Base-by-base conservation (phyloP, 306 rosid genomes). In the Rubus idaeus region DNA sequence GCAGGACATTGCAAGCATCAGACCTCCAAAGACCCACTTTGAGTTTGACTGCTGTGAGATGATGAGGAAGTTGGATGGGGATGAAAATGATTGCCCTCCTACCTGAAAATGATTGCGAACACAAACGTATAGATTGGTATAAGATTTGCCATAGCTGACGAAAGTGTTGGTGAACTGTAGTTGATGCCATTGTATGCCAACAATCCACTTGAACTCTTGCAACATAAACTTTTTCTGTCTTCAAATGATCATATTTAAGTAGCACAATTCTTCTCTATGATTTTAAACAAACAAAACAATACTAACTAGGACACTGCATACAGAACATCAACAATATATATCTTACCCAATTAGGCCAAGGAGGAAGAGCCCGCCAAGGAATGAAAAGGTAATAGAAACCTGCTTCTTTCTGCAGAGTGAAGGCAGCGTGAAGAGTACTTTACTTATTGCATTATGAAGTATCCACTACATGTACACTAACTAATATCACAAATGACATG, bases 11-110 rank as follows among this genome's bases (percentile, higher is more conserved):
- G 71, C 77, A 45, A 84, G 75, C 40, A 70, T 8, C 45, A 60
- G 46, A 46, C 84, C 81, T 37, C 87, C 87, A 35, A 80, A 4
- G 20, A 44, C 75, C 82, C 83, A 79, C 3, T 71, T 57, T 23
- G 45, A 79, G 2, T 71, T 57, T 23, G 45, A 18, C 26, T 60
- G 58, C 23, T 57, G 69, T 3, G 64, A 20, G 66, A 17, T 3
- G 42, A 71, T 26, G 45, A 73, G 5, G 45, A 35, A 47, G 62
- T 50, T 58, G 11, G 75, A 53, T 10, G 80, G 56, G 35, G 35
- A 30, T 16, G 75, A 52, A 16, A 2, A 30, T 30, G 35, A 30
- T 30, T 30, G 1, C 35, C 35, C 35, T 30, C 42, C 26, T 14
- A 74, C 83, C 79, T 57, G 49, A 80, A 80, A 65, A 37, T 46